phyloP scores from a whole-genome alignment of 2,329 filamentous ascomycete genomes.

The Esteya vermicola region DNA sequence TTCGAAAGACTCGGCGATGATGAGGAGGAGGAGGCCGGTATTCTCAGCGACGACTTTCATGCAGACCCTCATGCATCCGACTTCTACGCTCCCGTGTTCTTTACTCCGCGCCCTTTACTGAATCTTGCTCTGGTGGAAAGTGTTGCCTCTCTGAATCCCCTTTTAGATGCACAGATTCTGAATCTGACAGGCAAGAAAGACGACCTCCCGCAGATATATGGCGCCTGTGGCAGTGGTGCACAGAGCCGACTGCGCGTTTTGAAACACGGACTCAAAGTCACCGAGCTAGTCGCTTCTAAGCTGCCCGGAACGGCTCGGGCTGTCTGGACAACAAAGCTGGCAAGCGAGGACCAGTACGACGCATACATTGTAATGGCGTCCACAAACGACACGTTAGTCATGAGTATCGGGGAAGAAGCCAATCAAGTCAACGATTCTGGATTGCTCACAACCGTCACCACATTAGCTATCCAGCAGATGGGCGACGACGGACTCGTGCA shows the following conservation, averaged over 20 bases:
- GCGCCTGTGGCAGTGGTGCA: conserved; percentile 76
- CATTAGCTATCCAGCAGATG: conserved; percentile 83
- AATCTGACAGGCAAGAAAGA: conserved; percentile 86
- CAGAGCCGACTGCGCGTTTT: conserved; percentile 82
- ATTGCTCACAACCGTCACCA: conserved; percentile 78
- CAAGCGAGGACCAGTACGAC: conserved; percentile 69
- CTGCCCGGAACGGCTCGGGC: conserved; percentile 76
- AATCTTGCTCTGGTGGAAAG: conserved; percentile 77
- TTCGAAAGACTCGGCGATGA: conserved; percentile 96
- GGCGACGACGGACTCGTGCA: conserved; percentile 88
- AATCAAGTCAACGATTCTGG: conserved; percentile 91
- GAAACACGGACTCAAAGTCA: conserved; percentile 84
- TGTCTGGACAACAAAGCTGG: conserved; percentile 91
- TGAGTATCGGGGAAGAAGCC: conserved; percentile 93
- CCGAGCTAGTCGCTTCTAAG: conserved; percentile 90
- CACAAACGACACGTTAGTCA: conserved; percentile 73
- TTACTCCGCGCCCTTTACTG: conserved; percentile 63
- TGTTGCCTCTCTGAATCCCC: conserved; percentile 77
- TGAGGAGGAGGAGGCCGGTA: conserved; percentile 78
- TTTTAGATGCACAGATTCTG: conserved; percentile 81
- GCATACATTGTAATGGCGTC: conserved; percentile 94
- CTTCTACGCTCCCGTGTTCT: conserved; percentile 71
- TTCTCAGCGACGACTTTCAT: conserved; percentile 68
- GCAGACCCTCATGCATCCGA: conserved; percentile 57
- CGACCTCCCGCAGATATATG: conserved; percentile 93